phyloP scores from a whole-genome alignment of 352 stramenopile genomes.

The Phytophthora foliorum region DNA sequence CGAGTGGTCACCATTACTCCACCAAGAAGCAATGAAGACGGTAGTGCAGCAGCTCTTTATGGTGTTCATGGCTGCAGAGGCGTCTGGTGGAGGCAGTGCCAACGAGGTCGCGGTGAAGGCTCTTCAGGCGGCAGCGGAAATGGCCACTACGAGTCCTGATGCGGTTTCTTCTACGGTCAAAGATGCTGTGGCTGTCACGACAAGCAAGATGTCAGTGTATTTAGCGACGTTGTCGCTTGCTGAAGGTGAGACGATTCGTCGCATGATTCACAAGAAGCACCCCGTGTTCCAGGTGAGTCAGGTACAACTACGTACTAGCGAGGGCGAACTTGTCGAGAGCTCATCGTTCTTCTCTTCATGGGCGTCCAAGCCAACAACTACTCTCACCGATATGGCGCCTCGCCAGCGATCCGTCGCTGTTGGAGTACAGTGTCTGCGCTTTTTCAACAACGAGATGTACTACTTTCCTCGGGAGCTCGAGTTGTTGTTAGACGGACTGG shows the following conservation, averaged over 20 bases:
- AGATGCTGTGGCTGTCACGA: constrained; percentile 46
- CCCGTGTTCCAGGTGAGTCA: constrained; percentile 75
- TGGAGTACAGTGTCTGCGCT: constrained; percentile 93
- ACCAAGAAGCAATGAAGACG: constrained; percentile 82
- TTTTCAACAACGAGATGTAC: constrained; percentile 99
- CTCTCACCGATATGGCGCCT: constrained; percentile 19
- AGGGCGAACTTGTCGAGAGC: constrained; percentile 85
- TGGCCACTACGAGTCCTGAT: constrained; percentile 37
- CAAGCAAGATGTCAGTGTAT: constrained; percentile 72
- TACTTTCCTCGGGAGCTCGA: constrained; percentile 96
- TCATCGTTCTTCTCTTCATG: constrained; percentile 78
- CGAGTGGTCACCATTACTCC: constrained; percentile 83
- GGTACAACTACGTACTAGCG: constrained; percentile 80
- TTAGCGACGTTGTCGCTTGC: constrained; percentile 97
- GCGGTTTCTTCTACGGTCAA: constrained; percentile 45
- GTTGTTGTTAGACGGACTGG: constrained; percentile 87
- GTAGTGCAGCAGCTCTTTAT: constrained; percentile 75
- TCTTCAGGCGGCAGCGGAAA: constrained; percentile 42
- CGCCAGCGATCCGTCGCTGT: constrained; percentile 52
- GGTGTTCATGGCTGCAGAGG: constrained; percentile 44
- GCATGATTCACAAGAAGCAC: constrained; percentile 95
- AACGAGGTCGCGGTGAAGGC: constrained; percentile 84
- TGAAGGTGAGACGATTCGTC: constrained; percentile 97
- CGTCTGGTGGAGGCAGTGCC: constrained; percentile 29
- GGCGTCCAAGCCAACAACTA: constrained; percentile 21